Evolutionary conservation across 129 eudicot genomes (phyloP), one percentile per base, ranked within the genome.

Genomic region (Mikania micrantha): DNA sequence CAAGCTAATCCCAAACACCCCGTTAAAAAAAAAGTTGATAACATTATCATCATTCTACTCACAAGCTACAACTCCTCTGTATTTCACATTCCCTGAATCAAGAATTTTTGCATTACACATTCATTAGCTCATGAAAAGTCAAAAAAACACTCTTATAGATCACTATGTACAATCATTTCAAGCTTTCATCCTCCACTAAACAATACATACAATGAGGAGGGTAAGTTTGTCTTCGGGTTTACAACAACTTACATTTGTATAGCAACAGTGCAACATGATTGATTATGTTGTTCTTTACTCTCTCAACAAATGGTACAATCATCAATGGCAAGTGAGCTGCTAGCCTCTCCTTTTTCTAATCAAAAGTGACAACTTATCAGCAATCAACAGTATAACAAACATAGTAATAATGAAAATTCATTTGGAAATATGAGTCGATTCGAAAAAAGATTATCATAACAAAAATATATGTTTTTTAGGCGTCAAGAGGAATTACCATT

Each of bases 301-400:
- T 64, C 64, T 73, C 36, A 63, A 73, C 64, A 52, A 49, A 59
- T 60, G 7, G 53, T 54, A 69, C 74, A 57, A n/a, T n/a, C n/a
- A n/a, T n/a, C n/a, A n/a, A 25, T 25, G 71, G n/a, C 64, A 36
- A 69, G 64, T 48, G 20, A 70, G 29, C 47, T 32, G 45, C 66
- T 73, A 49, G n/a, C 77, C 19, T 73, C 44, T 48, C 70, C 70
- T 60, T 41, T 36, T 57, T 56, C 69, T 72, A 56, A 45, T 21
- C 20, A 53, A 20, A 69, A 36, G 28, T 52, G 53, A 35, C 29
- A n/a, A 13, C 3, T 21, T 28, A 45, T 25, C 25, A 44, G 40
- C 36, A 38, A 36, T 62, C 19, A 62, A 12, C 38, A 34, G 48
- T 35, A 38, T 2, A 24, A 19, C 12, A 17, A 31, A 32, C 6